Evolutionary conservation across 2,329 filamentous ascomycete genomes (phyloP).

Genomic region (Epichloe aotearoae): DNA sequence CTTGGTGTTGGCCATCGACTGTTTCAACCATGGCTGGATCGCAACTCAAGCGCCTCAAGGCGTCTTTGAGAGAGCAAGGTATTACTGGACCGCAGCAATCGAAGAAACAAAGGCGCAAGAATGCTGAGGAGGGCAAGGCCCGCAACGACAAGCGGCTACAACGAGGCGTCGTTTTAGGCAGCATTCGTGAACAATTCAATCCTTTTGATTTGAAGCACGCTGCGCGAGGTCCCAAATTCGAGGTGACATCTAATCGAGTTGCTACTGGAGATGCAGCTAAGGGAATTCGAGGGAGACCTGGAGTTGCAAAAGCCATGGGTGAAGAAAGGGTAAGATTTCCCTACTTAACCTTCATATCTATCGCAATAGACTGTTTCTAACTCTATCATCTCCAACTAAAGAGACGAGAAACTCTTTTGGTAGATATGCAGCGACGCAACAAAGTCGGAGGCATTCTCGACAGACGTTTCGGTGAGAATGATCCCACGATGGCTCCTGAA

Average conservation of each 20-base stretch:
- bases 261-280: slow-evolving; percentile 37
- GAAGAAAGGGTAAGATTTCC: slow-evolving; percentile 58
- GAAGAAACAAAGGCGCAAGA: slow-evolving; percentile 81
- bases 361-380: neutral
- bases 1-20: neutral
- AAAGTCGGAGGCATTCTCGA: slow-evolving; percentile 90
- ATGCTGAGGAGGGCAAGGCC: slow-evolving; percentile 50
- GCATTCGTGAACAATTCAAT: slow-evolving; percentile 92
- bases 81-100: slow-evolving; percentile 85
- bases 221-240: slow-evolving; percentile 67
- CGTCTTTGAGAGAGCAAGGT: slow-evolving; percentile 77
- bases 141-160: slow-evolving; percentile 61
- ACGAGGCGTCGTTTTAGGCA: slow-evolving; percentile 63
- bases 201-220: slow-evolving; percentile 88
- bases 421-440: slow-evolving; percentile 78
- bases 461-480: slow-evolving; percentile 88
- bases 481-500: slow-evolving; percentile 85
- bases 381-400: slow-evolving; percentile 19
- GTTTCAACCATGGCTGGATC: slow-evolving; percentile 67
- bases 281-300: slow-evolving; percentile 59
- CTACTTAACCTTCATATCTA: neutral
- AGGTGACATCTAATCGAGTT: slow-evolving; percentile 58
- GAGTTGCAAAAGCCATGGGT: slow-evolving; percentile 69
- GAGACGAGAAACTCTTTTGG: slow-evolving; percentile 70
- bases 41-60: slow-evolving; percentile 90